A percentile compares a stretch with the other conserved stretches of the same genome.
These are phyloP conservation scores for Trichoderma hamatum DNA, from an alignment of 2,329 filamentous ascomycete species.

Conservation along the genomic window DNA sequence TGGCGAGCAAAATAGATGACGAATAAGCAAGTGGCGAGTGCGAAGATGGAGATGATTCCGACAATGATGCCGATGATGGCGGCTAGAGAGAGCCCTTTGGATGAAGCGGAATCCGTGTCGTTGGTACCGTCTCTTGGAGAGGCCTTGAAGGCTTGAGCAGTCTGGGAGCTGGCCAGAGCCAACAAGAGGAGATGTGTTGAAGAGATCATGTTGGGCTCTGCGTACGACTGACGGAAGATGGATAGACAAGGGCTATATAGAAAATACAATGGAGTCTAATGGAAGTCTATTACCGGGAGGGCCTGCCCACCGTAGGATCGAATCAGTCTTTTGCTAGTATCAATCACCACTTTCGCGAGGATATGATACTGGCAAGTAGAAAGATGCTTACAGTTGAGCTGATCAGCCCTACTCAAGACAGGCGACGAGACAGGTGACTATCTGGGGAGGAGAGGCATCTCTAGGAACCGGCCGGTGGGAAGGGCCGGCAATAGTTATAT, in stretches of 20 bases:
- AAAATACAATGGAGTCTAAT: not conserved
- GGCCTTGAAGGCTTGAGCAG: slow-evolving; percentile 30
- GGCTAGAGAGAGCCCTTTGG: slow-evolving; percentile 47
- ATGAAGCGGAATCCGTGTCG: slow-evolving; percentile 42
- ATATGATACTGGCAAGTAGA: not conserved
- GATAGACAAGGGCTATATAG: not conserved
- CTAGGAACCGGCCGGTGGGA: not conserved
- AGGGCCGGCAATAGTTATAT: slow-evolving; percentile 22
- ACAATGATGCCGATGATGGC: slow-evolving; percentile 59
- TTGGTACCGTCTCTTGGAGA: slow-evolving; percentile 38
- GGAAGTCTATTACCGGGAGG: not conserved
- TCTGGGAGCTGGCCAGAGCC: slow-evolving; percentile 29
- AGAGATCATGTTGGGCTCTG: slow-evolving; percentile 10
- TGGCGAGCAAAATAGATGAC: slow-evolving; percentile 53
- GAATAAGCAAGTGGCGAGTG: slow-evolving; percentile 50
- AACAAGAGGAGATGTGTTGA: slow-evolving; percentile 28
- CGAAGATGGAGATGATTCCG: slow-evolving; percentile 48
- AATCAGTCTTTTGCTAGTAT: slow-evolving; percentile 1
- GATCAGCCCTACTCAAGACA: slow-evolving; percentile 10
- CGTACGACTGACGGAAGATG: not conserved
- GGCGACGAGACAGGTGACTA: not conserved
- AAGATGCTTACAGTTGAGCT: slow-evolving; percentile 6
- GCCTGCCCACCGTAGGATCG: not conserved
- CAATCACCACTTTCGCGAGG: not conserved
- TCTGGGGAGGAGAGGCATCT: not conserved